phyloP scores from a whole-genome alignment of 768 basidiomycete species.

The Termitomyces sp. region DNA sequence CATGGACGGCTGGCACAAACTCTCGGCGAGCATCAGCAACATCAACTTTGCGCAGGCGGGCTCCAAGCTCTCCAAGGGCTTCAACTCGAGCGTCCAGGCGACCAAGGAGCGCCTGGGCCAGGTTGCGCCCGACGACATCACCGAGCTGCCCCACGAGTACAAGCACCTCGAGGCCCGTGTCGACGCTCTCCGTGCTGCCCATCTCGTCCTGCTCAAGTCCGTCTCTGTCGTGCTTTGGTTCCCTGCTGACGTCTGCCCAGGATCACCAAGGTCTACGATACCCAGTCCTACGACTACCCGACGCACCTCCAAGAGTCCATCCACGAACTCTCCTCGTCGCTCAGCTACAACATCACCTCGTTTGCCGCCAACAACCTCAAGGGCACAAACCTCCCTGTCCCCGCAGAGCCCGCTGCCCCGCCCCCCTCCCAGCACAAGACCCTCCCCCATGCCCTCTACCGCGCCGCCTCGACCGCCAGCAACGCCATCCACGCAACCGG shows the following conservation, averaged over 20 bases:
- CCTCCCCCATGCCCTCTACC: conserved; percentile 88
- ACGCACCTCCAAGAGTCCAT: conserved; percentile 83
- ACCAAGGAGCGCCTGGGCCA: conserved; percentile 87
- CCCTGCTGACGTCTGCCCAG: no score
- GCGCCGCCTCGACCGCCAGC: conserved; percentile 67
- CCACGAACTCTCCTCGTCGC: conserved; percentile 61
- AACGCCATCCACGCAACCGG: conserved; percentile 39
- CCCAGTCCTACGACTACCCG: conserved; percentile 87
- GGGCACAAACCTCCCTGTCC: conserved; percentile 81
- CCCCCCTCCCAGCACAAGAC: conserved; percentile 78
- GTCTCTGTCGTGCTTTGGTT: no score
- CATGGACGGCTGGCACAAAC: conserved; percentile 62
- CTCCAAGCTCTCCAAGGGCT: conserved; percentile 71
- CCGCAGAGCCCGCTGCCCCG: conserved; percentile 49
- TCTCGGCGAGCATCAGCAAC: conserved; percentile 54
- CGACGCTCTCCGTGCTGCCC: conserved; percentile 82
- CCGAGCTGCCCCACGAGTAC: conserved; percentile 93
- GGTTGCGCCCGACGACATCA: conserved; percentile 88
- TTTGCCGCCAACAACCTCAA: conserved; percentile 88
- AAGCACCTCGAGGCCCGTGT: conserved; percentile 93
- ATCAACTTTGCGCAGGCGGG: conserved; percentile 76
- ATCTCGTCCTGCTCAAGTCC: conserved; percentile 74
- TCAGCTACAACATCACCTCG: conserved; percentile 71
- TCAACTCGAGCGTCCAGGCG: conserved; percentile 80
- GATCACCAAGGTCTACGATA: conserved; percentile 85